These are phyloP conservation scores for Ceratocystis diversiconidia DNA, from an alignment of 2,329 filamentous ascomycete genomes.

Conservation along the genomic window DNA sequence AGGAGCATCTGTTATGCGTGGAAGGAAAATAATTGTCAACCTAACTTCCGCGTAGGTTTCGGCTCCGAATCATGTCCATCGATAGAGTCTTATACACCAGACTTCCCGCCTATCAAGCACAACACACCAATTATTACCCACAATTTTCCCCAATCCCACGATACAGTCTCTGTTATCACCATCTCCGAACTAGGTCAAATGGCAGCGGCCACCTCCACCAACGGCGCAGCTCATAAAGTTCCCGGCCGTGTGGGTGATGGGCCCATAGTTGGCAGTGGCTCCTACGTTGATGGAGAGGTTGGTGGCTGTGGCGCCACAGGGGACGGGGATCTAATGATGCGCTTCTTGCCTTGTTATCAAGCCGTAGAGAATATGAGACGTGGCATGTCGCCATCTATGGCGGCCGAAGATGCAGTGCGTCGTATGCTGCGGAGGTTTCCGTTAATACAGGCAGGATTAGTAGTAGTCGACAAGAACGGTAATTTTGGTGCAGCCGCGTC, in stretches of 20 bases:
- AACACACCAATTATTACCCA: conserved; percentile 37
- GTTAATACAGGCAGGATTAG: conserved; percentile 33
- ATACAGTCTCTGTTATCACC: conserved; percentile 40
- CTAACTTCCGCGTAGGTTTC: conserved; percentile 37
- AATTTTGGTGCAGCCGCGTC: conserved; percentile 37
- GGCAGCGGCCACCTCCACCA: conserved; percentile 42
- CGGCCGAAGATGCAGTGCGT: conserved; percentile 36
- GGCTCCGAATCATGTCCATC: conserved; percentile 29
- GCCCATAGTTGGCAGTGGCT: conserved; percentile 39
- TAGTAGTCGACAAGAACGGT: conserved; percentile 36
- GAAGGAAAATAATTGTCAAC: conserved; percentile 31
- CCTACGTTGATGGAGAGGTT: conserved; percentile 39
- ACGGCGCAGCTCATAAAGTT: conserved; percentile 40
- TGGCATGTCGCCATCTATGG: conserved; percentile 34
- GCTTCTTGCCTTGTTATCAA: conserved; percentile 43
- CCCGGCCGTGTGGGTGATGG: conserved; percentile 43
- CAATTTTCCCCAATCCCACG: conserved; percentile 33
- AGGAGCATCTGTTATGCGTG: conserved; percentile 30
- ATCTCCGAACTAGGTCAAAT: conserved; percentile 32
- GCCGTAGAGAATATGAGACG: conserved; percentile 39
- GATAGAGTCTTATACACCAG: conserved; percentile 36
- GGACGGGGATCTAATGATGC: conserved; percentile 44
- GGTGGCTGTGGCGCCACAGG: conserved; percentile 43
- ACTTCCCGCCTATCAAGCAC: conserved; percentile 28
- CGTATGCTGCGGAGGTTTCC: conserved; percentile 38